Percentiles rank a stretch among this genome's conserved stretches.
phyloP scores from a whole-genome alignment of 2,329 filamentous ascomycete genomes.

The Neofusicoccum laricinum region DNA sequence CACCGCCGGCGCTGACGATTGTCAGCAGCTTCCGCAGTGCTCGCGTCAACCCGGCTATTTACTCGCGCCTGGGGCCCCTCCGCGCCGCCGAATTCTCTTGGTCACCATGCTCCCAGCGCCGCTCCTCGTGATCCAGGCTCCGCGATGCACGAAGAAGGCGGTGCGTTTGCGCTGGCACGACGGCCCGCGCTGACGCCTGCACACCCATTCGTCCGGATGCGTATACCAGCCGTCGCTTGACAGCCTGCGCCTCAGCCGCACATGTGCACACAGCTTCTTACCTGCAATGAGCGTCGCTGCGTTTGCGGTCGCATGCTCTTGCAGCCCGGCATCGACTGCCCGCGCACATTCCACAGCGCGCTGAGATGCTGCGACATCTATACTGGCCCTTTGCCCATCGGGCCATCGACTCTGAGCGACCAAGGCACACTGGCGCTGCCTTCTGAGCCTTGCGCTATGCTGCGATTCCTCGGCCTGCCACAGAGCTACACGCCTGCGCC shows the following conservation, averaged over 20 bases:
- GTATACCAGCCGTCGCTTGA: neutral
- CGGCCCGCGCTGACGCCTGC: slow-evolving; percentile 8
- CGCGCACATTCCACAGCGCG: neutral
- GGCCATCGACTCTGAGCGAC: neutral
- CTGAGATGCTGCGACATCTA: neutral
- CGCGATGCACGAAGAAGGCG: neutral
- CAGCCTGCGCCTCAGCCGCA: slow-evolving; percentile 8
- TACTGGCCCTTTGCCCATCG: neutral
- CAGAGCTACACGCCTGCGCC: neutral
- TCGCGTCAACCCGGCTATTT: slow-evolving; percentile 1
- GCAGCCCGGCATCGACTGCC: neutral
- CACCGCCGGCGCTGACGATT: neutral
- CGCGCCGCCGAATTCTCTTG: neutral
- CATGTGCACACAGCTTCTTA: neutral
- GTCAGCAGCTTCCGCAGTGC: neutral
- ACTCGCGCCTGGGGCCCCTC: neutral
- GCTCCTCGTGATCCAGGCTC: neutral
- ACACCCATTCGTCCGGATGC: neutral
- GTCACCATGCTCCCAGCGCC: neutral
- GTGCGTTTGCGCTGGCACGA: neutral
- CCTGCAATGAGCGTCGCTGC: no score
- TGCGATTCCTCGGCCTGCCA: no score
- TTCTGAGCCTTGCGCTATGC: neutral
- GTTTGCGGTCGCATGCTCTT: no score
- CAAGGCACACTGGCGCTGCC: neutral